phyloP scores from a whole-genome alignment of 257 asterid genomes.

The Solanum arcanum region DNA sequence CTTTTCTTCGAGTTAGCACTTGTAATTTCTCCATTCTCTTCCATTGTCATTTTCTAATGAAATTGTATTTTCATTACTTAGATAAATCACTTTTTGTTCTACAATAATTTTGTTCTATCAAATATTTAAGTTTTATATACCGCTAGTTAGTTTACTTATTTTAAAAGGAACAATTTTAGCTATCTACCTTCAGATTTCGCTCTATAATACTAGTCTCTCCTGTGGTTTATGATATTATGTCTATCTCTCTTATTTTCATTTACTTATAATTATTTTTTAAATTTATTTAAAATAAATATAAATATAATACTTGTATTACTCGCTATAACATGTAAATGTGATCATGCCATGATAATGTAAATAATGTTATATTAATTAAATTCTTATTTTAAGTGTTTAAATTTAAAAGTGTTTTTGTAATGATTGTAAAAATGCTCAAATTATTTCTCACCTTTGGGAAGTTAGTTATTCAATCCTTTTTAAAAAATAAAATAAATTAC shows the following conservation, averaged over 20 bases:
- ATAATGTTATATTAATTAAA: background rate
- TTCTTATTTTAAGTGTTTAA: background rate
- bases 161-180: too few relatives aligned
- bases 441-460: background rate
- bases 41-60: background rate
- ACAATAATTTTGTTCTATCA: background rate
- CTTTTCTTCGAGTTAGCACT: background rate
- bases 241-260: too few relatives aligned
- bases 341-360: background rate
- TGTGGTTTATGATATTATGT: too few relatives aligned
- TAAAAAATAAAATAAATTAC: background rate
- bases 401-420: background rate
- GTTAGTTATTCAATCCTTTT: background rate
- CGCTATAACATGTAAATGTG: background rate
- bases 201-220: too few relatives aligned
- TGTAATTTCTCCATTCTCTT: background rate
- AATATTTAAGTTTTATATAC: background rate
- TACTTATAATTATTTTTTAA: too few relatives aligned
- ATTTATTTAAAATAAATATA: too few relatives aligned
- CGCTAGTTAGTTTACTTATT: background rate
- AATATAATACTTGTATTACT: background rate
- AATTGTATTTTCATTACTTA: background rate
- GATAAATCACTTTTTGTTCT: background rate
- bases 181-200: rapidly evolving
- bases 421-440: background rate